Evolutionary conservation across 169 alveolate species (phyloP), one percentile per base, ranked within the genome.

Genomic region (Toxoplasma gondii): DNA sequence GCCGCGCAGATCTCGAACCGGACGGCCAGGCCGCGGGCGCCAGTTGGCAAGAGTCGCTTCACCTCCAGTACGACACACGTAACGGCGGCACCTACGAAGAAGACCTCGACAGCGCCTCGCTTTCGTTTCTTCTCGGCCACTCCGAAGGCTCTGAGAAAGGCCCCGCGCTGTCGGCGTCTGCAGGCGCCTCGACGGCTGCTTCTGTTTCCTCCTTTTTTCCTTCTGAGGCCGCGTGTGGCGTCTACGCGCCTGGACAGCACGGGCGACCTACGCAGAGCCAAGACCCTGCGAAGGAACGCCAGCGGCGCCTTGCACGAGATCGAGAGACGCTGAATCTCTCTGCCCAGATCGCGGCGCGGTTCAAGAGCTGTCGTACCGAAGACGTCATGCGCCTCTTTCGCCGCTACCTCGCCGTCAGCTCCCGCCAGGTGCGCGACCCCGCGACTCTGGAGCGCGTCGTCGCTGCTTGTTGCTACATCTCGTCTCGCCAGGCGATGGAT

Each of bases 391-490:
- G 80, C 43, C 86, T 91, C 80, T 49, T 91, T 78, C 94, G 80
- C 83, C 94, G 94, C 31, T 91, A 74, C 69, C 80, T 91, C 54
- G 58, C 90, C 22, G 82, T 82, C 69, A 91, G 94, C 91, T 74
- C 88, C 49, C 90, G 91, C 41, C 94, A 91, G 49, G 91, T 91
- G 38, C 90, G 94, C 67, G 94, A 91, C 44, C 90, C 94, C 29
- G 88, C 49, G 83, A 87, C 58, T n/a, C 94, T 91, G 31, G 94
- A 91, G 91, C 74, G 83, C 36, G 88, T 91, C 49, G 94, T 81
- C 82, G 94, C 90, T 10, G 94, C 94, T 24, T 91, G 94, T 83
- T 91, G 94, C 94, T 91, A 91, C 94, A 91, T 91, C 64, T 69
- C 64, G 22, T 87, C 94, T 0, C 64, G 94, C 84, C 94, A 91